phyloP scores from a whole-genome alignment of 371 early-diverging fungal genomes.

The Phascolomyces articulosus region DNA sequence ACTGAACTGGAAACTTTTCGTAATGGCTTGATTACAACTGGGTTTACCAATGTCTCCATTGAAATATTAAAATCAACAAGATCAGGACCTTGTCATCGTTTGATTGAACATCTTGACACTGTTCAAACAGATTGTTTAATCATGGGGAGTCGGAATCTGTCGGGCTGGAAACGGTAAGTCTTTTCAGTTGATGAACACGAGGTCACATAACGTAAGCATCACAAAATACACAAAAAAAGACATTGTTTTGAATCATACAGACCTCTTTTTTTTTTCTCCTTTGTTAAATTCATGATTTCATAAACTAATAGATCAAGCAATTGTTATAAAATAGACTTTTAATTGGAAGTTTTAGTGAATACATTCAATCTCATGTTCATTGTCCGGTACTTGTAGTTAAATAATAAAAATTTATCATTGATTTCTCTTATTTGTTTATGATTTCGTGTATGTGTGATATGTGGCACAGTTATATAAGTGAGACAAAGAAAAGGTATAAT shows the following conservation, averaged over 20 bases:
- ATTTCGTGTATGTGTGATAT: background rate
- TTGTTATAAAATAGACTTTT: slow-evolving; percentile 30
- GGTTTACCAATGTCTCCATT: slow-evolving; percentile 10
- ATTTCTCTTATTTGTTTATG: too few species aligned
- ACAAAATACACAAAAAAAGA: too few species aligned
- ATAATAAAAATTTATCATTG: slow-evolving; percentile 22
- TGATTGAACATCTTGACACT: slow-evolving; percentile 43
- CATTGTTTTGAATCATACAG: too few species aligned
- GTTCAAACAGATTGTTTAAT: slow-evolving; percentile 36
- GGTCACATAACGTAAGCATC: slow-evolving; percentile 4
- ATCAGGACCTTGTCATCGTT: slow-evolving; percentile 30
- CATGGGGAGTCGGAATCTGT: slow-evolving; percentile 52
- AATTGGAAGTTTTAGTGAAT: slow-evolving; percentile 57
- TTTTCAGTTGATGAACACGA: slow-evolving; percentile 1
- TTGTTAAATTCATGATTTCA: too few species aligned
- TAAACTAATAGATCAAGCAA: background rate
- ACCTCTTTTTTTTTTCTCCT: too few species aligned
- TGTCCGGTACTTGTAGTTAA: slow-evolving; percentile 56
- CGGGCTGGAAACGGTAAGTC: slow-evolving; percentile 52
- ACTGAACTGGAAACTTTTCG: slow-evolving; percentile 17
- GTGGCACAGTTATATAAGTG: background rate
- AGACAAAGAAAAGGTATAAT: too few species aligned
- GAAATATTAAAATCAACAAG: slow-evolving; percentile 34
- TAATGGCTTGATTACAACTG: background rate
- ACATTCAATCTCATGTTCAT: slow-evolving; percentile 44